Percentiles rank a stretch among this genome's conserved stretches.
Conservation (phyloP, 73 alveolate species). For the Stentor roeselii region DNA sequence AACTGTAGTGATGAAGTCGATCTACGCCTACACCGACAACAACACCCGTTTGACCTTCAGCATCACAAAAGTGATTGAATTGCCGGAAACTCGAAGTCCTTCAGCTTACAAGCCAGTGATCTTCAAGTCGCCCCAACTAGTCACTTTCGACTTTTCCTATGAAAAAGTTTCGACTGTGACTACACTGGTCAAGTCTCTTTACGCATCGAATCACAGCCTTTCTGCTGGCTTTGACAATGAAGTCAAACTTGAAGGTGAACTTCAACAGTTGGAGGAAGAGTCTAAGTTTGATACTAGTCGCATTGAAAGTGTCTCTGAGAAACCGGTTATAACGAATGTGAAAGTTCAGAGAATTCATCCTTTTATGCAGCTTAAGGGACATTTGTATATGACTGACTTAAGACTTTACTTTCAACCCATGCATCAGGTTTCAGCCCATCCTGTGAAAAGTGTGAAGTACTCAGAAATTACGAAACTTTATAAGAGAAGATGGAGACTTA, state of each 20-base stretch:
- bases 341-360: slow-evolving; percentile 90
- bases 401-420: slow-evolving; percentile 94
- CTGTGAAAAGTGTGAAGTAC: slow-evolving; percentile 72
- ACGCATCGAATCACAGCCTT: slow-evolving; percentile 3
- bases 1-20: background rate
- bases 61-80: background rate
- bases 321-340: slow-evolving; percentile 63
- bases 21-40: slow-evolving; percentile 21
- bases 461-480: slow-evolving; percentile 66
- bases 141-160: background rate
- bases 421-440: slow-evolving; percentile 78
- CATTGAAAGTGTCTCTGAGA: slow-evolving; percentile 87
- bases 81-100: background rate
- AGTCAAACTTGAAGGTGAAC: background rate
- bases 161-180: background rate
- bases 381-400: slow-evolving; percentile 84
- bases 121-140: background rate
- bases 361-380: slow-evolving; percentile 81
- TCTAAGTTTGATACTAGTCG: slow-evolving; percentile 83
- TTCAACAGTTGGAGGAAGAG: slow-evolving; percentile 32
- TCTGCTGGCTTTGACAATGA: slow-evolving; percentile 37
- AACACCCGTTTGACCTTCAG: background rate
- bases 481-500: slow-evolving; percentile 83
- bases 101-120: background rate
- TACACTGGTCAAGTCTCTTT: slow-evolving; percentile 13